Percentiles rank a stretch among this genome's conserved stretches.
These are phyloP conservation scores for Phallus indusiatus DNA, from an alignment of 768 basidiomycete genomes.

Conservation along the genomic window DNA sequence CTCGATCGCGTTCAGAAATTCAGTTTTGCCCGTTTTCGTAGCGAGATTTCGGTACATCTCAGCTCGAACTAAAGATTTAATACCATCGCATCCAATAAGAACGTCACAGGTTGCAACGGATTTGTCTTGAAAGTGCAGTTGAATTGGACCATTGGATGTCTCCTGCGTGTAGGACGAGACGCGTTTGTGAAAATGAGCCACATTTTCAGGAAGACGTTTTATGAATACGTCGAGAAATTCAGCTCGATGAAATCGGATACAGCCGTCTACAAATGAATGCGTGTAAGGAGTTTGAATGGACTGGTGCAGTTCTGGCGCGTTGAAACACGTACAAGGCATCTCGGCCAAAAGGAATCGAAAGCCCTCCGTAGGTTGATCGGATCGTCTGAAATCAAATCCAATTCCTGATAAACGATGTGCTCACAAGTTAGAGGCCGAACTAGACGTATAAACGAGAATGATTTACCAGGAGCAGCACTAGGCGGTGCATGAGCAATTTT, in stretches of 20 bases:
- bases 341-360: constrained; percentile 13
- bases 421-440: background rate
- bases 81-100: constrained; percentile 21
- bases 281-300: background rate
- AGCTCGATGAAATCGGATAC: constrained; percentile 26
- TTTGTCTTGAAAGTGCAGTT: constrained; percentile 18
- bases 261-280: constrained; percentile 13
- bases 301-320: background rate
- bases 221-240: constrained; percentile 27
- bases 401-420: constrained; percentile 27
- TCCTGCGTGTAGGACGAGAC: constrained; percentile 23
- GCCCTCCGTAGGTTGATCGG: constrained; percentile 8
- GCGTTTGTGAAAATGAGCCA: constrained; percentile 24
- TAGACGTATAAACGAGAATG: no score
- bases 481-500: constrained; percentile 17
- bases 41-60: constrained; percentile 17
- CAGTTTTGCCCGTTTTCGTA: constrained; percentile 14
- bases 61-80: constrained; percentile 17
- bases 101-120: constrained; percentile 16
- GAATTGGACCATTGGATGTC: constrained; percentile 7
- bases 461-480: background rate
- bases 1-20: constrained; percentile 26
- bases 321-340: constrained; percentile 16
- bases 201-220: constrained; percentile 18
- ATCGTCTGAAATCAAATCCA: constrained; percentile 15